Base-by-base conservation (phyloP, 2,329 filamentous ascomycete species). In the Didymella exigua region DNA sequence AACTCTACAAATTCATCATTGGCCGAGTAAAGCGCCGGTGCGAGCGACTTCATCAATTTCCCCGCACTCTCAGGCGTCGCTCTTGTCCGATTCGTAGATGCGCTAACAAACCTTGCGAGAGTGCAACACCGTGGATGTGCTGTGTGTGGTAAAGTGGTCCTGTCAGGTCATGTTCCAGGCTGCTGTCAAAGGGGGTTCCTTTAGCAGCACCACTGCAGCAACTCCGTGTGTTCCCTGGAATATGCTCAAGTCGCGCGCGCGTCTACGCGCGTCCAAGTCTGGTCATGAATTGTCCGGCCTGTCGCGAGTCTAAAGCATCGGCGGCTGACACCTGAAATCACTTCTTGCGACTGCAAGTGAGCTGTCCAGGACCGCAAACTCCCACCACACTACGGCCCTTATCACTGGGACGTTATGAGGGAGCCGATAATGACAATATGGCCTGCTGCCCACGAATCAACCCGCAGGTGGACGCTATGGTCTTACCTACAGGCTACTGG, bases 11-110 rank as follows among this genome's bases (percentile, higher is more conserved):
- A 43, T 43, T 5, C 38, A 37, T 56, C 27, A 65, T 66, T 64
- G 64, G 61, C 56, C 54, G 31, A 56, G 46, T 19, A 46, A 26
- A 40, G 36, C 52, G 52, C 50, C 48, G 50, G 44, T 57, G 56
- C 48, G 53, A 61, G 60, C 47, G 40, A 46, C 59, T 62, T 60
- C 53, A 52, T 54, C 50, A 54, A 42, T 61, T 63, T 72, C 70
- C 70, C 69, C 70, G 69, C 70, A 73, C 66, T 64, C 36, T 64
- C 53, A 52, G 44, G 49, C 53, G 31, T 51, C 46, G 49, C 27
- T 50, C 57, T 58, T 46, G 51, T 44, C 49, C 16, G 50, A 34
- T 47, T 42, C 46, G 56, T 54, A 62, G 57, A 5, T 55, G 57
- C 60, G 54, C 66, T 70, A 66, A 56, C 49, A 43, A 60, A 54